A percentile compares a stretch with the other conserved stretches of the same genome.
Conservation (phyloP, 2,329 filamentous ascomycete species). For the Fusarium drepaniforme region DNA sequence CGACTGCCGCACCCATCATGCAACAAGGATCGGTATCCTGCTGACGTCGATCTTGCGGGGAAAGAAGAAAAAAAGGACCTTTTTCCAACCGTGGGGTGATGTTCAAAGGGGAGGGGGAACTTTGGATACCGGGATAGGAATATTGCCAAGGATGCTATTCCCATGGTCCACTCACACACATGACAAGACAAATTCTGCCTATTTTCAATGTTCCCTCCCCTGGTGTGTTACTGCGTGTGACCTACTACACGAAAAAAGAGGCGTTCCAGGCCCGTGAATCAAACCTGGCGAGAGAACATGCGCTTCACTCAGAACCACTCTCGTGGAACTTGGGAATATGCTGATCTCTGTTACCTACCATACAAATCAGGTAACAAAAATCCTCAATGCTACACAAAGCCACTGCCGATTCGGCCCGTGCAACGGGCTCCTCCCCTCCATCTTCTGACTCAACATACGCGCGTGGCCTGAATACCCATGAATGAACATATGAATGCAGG, state of each 20-base stretch:
- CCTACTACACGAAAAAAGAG: neutral
- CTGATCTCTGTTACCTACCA: neutral
- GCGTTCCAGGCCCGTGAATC: neutral
- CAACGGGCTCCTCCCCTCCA: neutral
- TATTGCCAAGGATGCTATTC: neutral
- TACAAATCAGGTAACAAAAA: neutral
- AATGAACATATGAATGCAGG: neutral
- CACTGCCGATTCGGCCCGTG: neutral
- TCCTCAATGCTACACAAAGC: neutral
- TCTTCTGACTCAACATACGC: neutral
- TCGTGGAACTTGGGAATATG: neutral
- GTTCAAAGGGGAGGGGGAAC: neutral
- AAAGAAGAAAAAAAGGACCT: neutral
- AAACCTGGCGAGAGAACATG: neutral
- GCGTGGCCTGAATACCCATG: neutral
- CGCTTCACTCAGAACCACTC: neutral
- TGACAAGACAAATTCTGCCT: neutral
- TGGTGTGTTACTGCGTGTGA: neutral
- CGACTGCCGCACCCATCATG: neutral
- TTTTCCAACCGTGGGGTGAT: neutral
- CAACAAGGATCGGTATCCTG: slow-evolving; percentile 9
- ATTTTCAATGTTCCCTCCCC: neutral
- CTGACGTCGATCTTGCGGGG: slow-evolving; percentile 30
- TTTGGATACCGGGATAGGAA: neutral
- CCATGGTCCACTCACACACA: neutral